Base-by-base conservation (phyloP, 2,329 filamentous ascomycete species). In the Fusarium pseudoanthophilum region DNA sequence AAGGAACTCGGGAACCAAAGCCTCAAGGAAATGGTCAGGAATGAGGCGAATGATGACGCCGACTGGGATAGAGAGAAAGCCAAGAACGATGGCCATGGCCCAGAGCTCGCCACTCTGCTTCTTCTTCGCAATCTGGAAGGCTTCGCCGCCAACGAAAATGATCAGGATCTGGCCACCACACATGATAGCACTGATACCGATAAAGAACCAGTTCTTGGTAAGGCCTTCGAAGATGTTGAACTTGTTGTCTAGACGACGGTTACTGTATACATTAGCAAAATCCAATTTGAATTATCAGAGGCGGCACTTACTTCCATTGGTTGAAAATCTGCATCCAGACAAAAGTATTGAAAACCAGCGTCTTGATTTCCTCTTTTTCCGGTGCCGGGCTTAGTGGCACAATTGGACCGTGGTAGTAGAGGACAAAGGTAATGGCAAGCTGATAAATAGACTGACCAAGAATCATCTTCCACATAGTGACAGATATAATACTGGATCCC, bases 291-390 rank as follows among this genome's bases (percentile, higher is more conserved):
- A 10, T 14, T 32, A 21, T 15, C 32, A 24, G 56, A 39, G 26
- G 49, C 5, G 16, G 45, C 72, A 90, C 90, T 89, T 87, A 91
- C 90, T 98, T 98, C 89, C 97, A 93, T 80, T 97, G 93, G 83
- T 98, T 98, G 86, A 98, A 98, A 77, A 98, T 97, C 78, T 98
- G 95, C 95, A 98, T 98, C 95, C 95, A 98, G 60, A 98, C 95
- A 80, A 98, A 98, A 1, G 94, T 96, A 85, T 98, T 98, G 88
- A 98, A 98, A 13, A 98, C 93, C 53, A 98, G 87, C 6, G 95
- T 97, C 63, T 91, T 86, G 67, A 97, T 87, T 77, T 93, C 87
- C 2, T 80, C 82, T 2, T 52, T 30, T 1, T 52, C 61, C 14
- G 78, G 48, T 20, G n/a, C 6, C 21, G 48, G 48, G 28, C 8